Conservation (phyloP, 1,139 yeast species). For the Lodderomyces margitis region DNA sequence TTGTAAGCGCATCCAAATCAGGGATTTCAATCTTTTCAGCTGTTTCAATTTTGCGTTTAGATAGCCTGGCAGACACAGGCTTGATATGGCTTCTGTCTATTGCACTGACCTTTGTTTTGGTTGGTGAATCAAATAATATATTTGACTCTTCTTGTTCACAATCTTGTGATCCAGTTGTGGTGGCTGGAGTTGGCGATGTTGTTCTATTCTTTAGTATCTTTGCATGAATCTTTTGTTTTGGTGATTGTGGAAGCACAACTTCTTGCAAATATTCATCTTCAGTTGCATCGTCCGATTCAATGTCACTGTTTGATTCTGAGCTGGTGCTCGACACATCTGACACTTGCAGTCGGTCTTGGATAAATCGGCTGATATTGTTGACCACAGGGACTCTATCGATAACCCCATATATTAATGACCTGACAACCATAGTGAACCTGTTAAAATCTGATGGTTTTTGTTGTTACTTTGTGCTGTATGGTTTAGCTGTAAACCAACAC, state of each 20-base stretch:
- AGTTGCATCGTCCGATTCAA: not conserved
- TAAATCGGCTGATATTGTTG: slow-evolving; percentile 7
- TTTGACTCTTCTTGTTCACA: not conserved
- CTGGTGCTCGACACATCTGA: slow-evolving; percentile 1
- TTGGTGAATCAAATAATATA: slow-evolving; percentile 8
- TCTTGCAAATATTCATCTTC: slow-evolving; percentile 1
- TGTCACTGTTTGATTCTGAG: slow-evolving; percentile 3
- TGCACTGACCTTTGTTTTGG: slow-evolving; percentile 4
- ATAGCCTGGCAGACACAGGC: slow-evolving; percentile 13
- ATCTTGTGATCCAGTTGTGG: not conserved
- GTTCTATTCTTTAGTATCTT: slow-evolving; percentile 12
- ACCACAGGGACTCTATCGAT: slow-evolving; percentile 12
- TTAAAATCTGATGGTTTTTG: too few species aligned
- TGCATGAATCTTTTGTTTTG: slow-evolving; percentile 15
- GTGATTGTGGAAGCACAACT: slow-evolving; percentile 7
- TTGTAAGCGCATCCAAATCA: not conserved
- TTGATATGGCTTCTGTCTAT: slow-evolving; percentile 12
- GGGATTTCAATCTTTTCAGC: not conserved
- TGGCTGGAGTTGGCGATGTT: not conserved
- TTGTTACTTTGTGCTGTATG: not conserved
- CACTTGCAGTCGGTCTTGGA: slow-evolving; percentile 1
- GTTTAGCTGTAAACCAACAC: too few species aligned
- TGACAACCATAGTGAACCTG: slow-evolving; percentile 11
- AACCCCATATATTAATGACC: slow-evolving; percentile 11
- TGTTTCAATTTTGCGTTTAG: slow-evolving; percentile 7